A percentile compares a stretch with the other conserved stretches of the same genome.
These are phyloP conservation scores for Actinidia chinensis DNA, from an alignment of 179 eudicot genomes.

Conservation along the genomic window DNA sequence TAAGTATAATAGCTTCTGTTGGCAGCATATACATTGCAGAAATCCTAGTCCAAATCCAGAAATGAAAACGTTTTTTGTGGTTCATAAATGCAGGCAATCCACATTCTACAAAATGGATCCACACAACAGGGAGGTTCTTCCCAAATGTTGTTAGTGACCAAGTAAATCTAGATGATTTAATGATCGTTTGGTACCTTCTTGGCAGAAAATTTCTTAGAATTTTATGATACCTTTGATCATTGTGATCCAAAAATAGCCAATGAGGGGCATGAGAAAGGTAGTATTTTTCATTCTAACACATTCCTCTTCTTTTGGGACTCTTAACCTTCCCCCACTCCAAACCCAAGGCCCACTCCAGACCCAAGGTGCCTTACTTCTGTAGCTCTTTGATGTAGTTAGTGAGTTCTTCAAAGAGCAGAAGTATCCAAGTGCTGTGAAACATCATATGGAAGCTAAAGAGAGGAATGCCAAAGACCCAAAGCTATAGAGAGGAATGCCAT, in stretches of 20 bases:
- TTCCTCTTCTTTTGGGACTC: not conserved
- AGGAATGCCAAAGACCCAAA: slow-evolving; percentile 80
- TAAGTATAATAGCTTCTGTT: not conserved
- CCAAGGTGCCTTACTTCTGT: not conserved
- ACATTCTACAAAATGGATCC: too few relatives aligned
- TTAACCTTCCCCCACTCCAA: not conserved
- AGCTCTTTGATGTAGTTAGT: slow-evolving; percentile 44
- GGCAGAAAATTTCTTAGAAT: too few relatives aligned
- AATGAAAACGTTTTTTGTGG: not conserved
- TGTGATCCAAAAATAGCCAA: slow-evolving; percentile 79
- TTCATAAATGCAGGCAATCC: not conserved
- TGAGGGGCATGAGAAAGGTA: slow-evolving; percentile 96
- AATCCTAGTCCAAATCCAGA: slow-evolving; percentile 11
- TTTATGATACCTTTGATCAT: too few relatives aligned
- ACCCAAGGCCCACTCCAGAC: too few relatives aligned
- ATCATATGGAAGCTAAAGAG: slow-evolving; percentile 75
- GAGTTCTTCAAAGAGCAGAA: slow-evolving; percentile 76
- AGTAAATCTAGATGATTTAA: too few relatives aligned
- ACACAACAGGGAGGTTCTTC: too few relatives aligned
- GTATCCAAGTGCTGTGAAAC: slow-evolving; percentile 82
- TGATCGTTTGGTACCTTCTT: too few relatives aligned
- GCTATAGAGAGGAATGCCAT: slow-evolving; percentile 31
- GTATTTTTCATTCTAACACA: not conserved
- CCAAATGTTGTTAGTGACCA: too few relatives aligned
- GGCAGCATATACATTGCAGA: not conserved